A percentile compares a stretch with the other conserved stretches of the same genome.
Conservation (phyloP, 176 grass and related monocot species). For the Hyparrhenia diplandra region DNA sequence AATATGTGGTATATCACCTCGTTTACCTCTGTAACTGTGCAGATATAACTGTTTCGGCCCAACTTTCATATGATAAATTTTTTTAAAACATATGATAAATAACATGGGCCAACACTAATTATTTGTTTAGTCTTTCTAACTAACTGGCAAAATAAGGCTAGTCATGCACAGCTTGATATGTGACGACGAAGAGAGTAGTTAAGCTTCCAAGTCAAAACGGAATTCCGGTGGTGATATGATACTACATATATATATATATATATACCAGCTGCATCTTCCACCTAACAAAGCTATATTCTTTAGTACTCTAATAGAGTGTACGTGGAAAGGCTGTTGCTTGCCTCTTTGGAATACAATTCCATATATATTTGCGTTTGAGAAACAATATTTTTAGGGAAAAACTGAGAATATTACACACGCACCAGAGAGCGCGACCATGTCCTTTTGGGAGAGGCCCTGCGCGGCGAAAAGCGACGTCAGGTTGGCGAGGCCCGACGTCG, state of each 20-base stretch:
- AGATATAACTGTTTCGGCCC: too few relatives aligned
- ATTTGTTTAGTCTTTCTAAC: too few relatives aligned
- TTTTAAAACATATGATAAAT: too few relatives aligned
- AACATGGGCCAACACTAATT: too few relatives aligned
- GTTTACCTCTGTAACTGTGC: too few relatives aligned
- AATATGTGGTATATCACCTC: too few relatives aligned
- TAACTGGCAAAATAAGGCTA: neutral
- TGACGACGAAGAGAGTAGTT: neutral
- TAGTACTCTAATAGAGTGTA: neutral
- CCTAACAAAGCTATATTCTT: neutral
- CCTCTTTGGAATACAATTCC: neutral
- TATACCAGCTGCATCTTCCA: neutral
- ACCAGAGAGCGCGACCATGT: conserved; percentile 71
- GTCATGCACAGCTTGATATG: neutral
- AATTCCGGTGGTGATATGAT: neutral
- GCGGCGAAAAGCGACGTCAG: conserved; percentile 53
- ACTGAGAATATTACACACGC: neutral
- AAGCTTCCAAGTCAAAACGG: neutral
- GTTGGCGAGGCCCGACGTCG: conserved; percentile 37
- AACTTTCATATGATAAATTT: too few relatives aligned
- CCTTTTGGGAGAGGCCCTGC: conserved; percentile 50
- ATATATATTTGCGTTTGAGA: neutral
- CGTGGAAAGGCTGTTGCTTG: neutral
- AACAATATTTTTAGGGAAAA: neutral
- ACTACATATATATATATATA: too few relatives aligned